A percentile compares a stretch with the other conserved stretches of the same genome.
These are phyloP conservation scores for Cudoniella acicularis DNA, from an alignment of 495 filamentous ascomycete genomes.

Conservation along the genomic window DNA sequence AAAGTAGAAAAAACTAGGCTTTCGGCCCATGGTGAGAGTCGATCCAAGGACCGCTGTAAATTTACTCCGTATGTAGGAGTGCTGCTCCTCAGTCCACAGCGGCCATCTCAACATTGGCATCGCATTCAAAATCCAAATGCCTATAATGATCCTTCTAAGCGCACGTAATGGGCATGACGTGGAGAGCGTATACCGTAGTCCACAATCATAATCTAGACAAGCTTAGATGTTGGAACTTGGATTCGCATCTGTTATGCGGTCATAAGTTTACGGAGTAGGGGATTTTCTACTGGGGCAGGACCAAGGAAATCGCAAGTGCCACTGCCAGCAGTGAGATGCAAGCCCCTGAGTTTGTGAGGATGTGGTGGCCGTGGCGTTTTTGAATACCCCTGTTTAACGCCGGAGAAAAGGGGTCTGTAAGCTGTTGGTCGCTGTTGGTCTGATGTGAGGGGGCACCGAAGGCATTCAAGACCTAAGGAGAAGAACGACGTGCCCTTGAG, in stretches of 20 bases:
- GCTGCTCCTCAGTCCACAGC: no score
- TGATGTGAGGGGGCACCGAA: no score
- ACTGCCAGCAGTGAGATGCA: neutral
- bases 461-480: no score
- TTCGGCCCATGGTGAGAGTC: no score
- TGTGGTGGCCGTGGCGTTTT: no score
- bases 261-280: neutral
- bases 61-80: no score
- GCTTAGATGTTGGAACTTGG: neutral
- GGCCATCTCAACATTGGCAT: no score
- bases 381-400: neutral
- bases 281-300: neutral
- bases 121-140: no score
- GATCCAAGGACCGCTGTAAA: no score
- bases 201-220: neutral
- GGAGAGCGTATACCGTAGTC: no score
- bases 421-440: neutral
- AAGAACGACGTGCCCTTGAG: no score
- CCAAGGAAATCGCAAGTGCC: neutral
- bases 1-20: neutral
- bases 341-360: no score
- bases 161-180: neutral
- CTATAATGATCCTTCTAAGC: neutral
- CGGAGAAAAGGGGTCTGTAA: neutral
- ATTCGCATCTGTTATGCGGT: neutral